These are phyloP conservation scores for Themeda triandra DNA, from an alignment of 176 grass and related monocot species.

Conservation along the genomic window DNA sequence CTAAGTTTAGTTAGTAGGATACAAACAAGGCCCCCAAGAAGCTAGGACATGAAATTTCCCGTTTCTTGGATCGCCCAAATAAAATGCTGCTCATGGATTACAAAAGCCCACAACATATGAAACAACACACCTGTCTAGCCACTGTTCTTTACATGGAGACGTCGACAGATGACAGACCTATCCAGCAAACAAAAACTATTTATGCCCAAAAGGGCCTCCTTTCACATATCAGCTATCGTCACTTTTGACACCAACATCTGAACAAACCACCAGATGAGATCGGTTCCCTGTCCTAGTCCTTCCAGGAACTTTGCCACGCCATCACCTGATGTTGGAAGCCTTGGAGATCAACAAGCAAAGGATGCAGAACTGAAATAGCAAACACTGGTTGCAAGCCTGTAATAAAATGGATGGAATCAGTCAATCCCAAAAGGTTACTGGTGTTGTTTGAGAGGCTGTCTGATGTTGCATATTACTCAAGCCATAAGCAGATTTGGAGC, in stretches of 20 bases:
- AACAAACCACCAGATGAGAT: slow-evolving; percentile 33
- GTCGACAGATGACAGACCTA: slow-evolving; percentile 17
- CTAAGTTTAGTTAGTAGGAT: background rate
- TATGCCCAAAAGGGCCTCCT: slow-evolving; percentile 17
- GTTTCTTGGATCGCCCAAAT: background rate
- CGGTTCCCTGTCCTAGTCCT: background rate
- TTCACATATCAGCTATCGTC: slow-evolving; percentile 18
- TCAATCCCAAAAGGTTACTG: background rate
- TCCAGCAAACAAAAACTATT: slow-evolving; percentile 21
- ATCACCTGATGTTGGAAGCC: background rate
- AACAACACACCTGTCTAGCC: slow-evolving; percentile 21
- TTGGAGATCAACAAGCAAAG: slow-evolving; percentile 27
- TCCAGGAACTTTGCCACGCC: background rate
- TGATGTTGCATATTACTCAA: background rate
- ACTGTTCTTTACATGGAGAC: slow-evolving; percentile 29
- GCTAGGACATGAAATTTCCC: background rate
- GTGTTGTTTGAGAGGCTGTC: background rate
- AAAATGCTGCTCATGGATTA: slow-evolving; percentile 18
- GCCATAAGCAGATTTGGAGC: background rate
- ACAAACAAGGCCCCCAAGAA: background rate
- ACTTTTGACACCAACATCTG: slow-evolving; percentile 28
- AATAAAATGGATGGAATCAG: background rate
- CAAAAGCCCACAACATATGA: slow-evolving; percentile 10
- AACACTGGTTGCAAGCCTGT: slow-evolving; percentile 21
- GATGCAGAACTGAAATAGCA: slow-evolving; percentile 26